Percentiles rank a stretch among this genome's conserved stretches.
phyloP scores from a whole-genome alignment of 176 grass and related monocot species.

The maize (Zea mays) region Zm-B73-REFERENCE-NAM-5.0 NC_050097.1:1703001-1703500 shows the following conservation, averaged over 20 bases:
- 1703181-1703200: conserved; percentile 70
- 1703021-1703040: conserved; percentile 65
- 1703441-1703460: conserved; percentile 68
- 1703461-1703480: conserved; percentile 59
- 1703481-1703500: conserved; percentile 64
- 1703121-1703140: conserved; percentile 59
- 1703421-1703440: conserved; percentile 75
- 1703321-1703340: conserved; percentile 62
- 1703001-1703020: conserved; percentile 62
- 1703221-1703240: conserved; percentile 59
- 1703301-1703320: neutral
- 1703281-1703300: conserved; percentile 44
- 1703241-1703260: conserved; percentile 52
- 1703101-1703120: conserved; percentile 60
- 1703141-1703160: conserved; percentile 58
- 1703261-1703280: conserved; percentile 60
- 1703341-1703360: conserved; percentile 47
- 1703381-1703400: conserved; percentile 56
- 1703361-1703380: conserved; percentile 45
- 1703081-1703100: conserved; percentile 70
- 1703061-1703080: conserved; percentile 63
- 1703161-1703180: conserved; percentile 73
- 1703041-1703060: conserved; percentile 62
- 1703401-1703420: conserved; percentile 39
- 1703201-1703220: conserved; percentile 78